phyloP scores from a whole-genome alignment of 2,329 filamentous ascomycete species.

The Cladosporium sp. region DNA sequence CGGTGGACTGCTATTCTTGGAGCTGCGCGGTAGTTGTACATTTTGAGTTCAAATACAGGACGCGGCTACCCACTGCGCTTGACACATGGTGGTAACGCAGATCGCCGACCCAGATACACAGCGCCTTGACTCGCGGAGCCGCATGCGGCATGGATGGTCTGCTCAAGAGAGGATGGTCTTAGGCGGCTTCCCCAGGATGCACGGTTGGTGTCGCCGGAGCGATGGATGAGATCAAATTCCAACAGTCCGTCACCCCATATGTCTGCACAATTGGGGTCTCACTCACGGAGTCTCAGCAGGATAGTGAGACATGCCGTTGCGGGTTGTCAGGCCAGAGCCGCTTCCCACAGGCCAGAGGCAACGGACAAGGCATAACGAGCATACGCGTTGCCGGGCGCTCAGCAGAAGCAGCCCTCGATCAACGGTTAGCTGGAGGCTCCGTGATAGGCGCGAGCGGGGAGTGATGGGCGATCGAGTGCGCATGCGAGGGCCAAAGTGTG shows the following conservation, averaged over 20 bases:
- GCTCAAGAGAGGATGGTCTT: background rate
- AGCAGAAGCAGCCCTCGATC: slow-evolving; percentile 7
- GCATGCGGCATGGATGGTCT: slow-evolving; percentile 7
- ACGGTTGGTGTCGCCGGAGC: slow-evolving; percentile 17
- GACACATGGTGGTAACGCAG: slow-evolving; percentile 14
- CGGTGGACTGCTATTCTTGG: slow-evolving; percentile 14
- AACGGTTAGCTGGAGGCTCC: slow-evolving; percentile 12
- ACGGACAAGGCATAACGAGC: background rate
- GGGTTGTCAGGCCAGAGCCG: slow-evolving; percentile 13
- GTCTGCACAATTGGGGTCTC: slow-evolving; percentile 2
- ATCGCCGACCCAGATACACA: slow-evolving; percentile 10
- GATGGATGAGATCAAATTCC: slow-evolving; percentile 1
- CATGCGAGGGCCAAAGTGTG: slow-evolving; percentile 9
- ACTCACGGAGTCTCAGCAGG: background rate
- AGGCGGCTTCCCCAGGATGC: slow-evolving; percentile 8
- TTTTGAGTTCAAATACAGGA: slow-evolving; percentile 8
- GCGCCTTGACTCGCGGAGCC: slow-evolving; percentile 17
- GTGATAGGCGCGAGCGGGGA: slow-evolving; percentile 13
- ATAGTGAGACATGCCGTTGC: slow-evolving; percentile 14
- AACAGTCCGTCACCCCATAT: slow-evolving; percentile 8
- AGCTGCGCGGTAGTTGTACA: slow-evolving; percentile 4
- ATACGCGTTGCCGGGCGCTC: slow-evolving; percentile 14
- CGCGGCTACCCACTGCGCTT: slow-evolving; percentile 4
- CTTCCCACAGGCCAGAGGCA: background rate
- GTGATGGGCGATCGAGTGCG: slow-evolving; percentile 15